Evolutionary conservation across 2,329 filamentous ascomycete species (phyloP), one percentile per base, ranked within the genome.

Genomic region (Saccharata proteae): DNA sequence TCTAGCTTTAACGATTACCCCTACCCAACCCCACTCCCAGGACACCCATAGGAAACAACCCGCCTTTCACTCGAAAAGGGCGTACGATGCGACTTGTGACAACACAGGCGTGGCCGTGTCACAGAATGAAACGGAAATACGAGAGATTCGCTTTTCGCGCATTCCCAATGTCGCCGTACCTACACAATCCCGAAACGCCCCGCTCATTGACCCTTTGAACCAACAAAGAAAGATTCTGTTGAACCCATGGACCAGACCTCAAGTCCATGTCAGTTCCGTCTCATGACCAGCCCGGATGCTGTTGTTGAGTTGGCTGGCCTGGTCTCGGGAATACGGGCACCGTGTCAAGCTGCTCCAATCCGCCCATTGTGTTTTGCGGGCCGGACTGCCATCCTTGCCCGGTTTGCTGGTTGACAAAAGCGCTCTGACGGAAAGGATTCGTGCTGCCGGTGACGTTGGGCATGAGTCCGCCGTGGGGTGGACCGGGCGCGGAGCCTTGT

Each of bases 351-450:
- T 80, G 74, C 49, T 94, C 82, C 32, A 90, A 51, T 6, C 76
- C 79, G 4, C 85, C 84, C 40, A 93, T 80, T 4, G 90, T 88
- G 6, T 79, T 71, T 47, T 82, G 74, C 42, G 78, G 75, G 4
- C 53, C 54, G 38, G 73, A 72, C 53, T 94, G 86, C 84, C 90
- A 96, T 2, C 83, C 83, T 54, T 82, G 69, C 1, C 88, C 86
- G 0, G 85, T 93, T 40, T 76, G 68, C 47, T 93, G 85, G 49
- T 93, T 90, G 31, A 93, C 77, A 53, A 94, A 93, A 4, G 78
- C 75, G 26, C 80, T 83, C 50, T 96, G 85, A 11, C 90, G 73
- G 68, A 96, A 96, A 1, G 90, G 90, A 47, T 98, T 98, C 2
- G 86, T 94, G 47, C 74, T 84, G 6, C 85, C 86, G 0, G 86